Percentiles rank a stretch among this genome's conserved stretches.
Conservation (phyloP, 495 filamentous ascomycete species). For the Hamigera avellanea region DNA sequence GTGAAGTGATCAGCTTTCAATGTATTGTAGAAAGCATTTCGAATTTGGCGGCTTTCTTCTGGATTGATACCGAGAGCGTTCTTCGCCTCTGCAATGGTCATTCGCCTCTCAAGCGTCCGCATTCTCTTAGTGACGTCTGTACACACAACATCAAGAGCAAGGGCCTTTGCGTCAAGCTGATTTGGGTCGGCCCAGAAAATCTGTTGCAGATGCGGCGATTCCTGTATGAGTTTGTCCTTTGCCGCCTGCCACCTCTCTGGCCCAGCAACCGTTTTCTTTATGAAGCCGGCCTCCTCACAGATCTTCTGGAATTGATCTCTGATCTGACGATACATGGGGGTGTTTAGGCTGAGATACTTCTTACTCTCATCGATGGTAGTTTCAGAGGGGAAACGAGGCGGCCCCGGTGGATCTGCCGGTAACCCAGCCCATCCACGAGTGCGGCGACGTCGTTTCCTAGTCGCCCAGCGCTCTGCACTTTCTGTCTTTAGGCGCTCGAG, state of each 20-base stretch:
- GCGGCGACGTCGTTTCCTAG: slow-evolving; percentile 59
- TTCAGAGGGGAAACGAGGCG: slow-evolving; percentile 70
- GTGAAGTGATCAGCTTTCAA: slow-evolving; percentile 59
- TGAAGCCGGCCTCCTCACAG: slow-evolving; percentile 50
- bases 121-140: slow-evolving; percentile 76
- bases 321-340: slow-evolving; percentile 46
- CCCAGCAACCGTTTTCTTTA: slow-evolving; percentile 64
- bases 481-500: slow-evolving; percentile 48
- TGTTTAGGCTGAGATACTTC: slow-evolving; percentile 52
- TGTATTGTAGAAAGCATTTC: slow-evolving; percentile 53
- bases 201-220: slow-evolving; percentile 51
- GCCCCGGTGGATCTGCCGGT: slow-evolving; percentile 60
- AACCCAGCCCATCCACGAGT: slow-evolving; percentile 61
- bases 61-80: slow-evolving; percentile 63
- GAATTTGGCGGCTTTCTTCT: slow-evolving; percentile 51
- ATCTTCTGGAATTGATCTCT: slow-evolving; percentile 58
- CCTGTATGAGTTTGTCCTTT: slow-evolving; percentile 56
- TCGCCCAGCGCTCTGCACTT: slow-evolving; percentile 49
- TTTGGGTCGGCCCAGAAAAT: slow-evolving; percentile 46
- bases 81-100: slow-evolving; percentile 65
- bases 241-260: slow-evolving; percentile 61
- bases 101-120: slow-evolving; percentile 46
- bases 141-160: slow-evolving; percentile 68
- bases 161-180: slow-evolving; percentile 39
- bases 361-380: slow-evolving; percentile 75